Evolutionary conservation across 192 early-diverging fungal genomes (phyloP), one percentile per base, ranked within the genome.

Genomic region (Oehlia diaphana): DNA sequence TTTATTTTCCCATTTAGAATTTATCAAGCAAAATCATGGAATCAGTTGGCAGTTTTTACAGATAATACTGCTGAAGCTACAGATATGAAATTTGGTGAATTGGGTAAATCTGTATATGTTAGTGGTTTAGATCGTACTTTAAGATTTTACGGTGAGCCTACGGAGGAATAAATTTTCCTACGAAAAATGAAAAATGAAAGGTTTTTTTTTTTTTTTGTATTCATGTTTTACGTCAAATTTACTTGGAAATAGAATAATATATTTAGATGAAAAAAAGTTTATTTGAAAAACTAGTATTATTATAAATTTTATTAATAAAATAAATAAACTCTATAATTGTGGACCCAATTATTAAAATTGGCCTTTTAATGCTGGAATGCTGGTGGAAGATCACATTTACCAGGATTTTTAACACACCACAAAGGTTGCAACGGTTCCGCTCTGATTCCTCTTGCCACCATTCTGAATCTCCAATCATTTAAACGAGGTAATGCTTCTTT

Each of bases 371-470:
- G 53, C 50, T 58, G 50, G 50, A 58, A 58, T 58, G 53, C 50
- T 58, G 50, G 50, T n/a, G 53, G 53, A 14, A 58, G 1, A 71
- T 79, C 53, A 23, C 77, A 79, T 33, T 23, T 26, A 21, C 67
- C 67, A 61, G 66, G 53, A 58, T 58, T 70, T 14, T 47, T 13
- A 37, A 63, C 91, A 79, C 91, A 93, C 92, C 92, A 93, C 39
- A 93, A 86, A 16, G 92, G 93, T 83, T 95, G 94, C 67, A 95
- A 68, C 23, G 93, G 90, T 74, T 92, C 91, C 2, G 92, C 92
- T 21, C 71, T 74, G 71, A 93, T 92, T 2, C 92, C 92, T 58
- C 93, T 87, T 3, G 82, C 83, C 9, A 93, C 84, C 82, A 94
- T 83, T 67, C 93, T 85, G 88, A 91, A 93, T 9, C 94, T 90